Evolutionary conservation across 2,329 filamentous ascomycete species (phyloP).

Genomic region (Fusarium sp.): DNA sequence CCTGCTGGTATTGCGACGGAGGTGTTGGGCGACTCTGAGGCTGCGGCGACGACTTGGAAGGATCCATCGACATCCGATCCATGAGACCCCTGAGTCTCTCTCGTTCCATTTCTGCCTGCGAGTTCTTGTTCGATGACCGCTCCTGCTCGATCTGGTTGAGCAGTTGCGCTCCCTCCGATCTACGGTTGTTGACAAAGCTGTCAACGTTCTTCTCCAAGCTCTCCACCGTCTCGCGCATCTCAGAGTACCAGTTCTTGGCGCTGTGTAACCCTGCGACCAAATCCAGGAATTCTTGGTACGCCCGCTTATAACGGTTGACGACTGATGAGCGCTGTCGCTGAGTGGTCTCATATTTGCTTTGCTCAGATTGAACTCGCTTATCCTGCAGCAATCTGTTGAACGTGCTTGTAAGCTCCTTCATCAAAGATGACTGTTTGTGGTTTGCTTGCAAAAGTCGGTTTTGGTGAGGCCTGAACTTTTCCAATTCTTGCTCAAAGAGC

Average conservation of each 20-base stretch:
- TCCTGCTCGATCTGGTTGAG: slow-evolving; percentile 88
- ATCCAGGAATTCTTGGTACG: slow-evolving; percentile 93
- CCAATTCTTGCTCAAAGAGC: slow-evolving; percentile 94
- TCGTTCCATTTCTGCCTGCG: slow-evolving; percentile 84
- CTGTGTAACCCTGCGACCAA: slow-evolving; percentile 86
- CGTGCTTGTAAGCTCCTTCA: slow-evolving; percentile 91
- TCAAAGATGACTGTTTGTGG: slow-evolving; percentile 92
- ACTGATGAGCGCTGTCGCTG: slow-evolving; percentile 85
- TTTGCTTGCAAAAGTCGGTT: slow-evolving; percentile 91
- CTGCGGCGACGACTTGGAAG: slow-evolving; percentile 55
- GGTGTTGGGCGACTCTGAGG: slow-evolving; percentile 55
- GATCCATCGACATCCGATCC: slow-evolving; percentile 95
- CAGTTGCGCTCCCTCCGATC: slow-evolving; percentile 90
- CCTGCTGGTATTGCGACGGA: slow-evolving; percentile 38
- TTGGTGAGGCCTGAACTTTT: slow-evolving; percentile 95
- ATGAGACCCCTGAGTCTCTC: slow-evolving; percentile 89
- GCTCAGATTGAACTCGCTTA: slow-evolving; percentile 91
- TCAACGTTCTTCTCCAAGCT: slow-evolving; percentile 96
- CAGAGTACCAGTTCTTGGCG: slow-evolving; percentile 92
- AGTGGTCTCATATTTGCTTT: slow-evolving; percentile 93
- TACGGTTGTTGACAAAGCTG: slow-evolving; percentile 93
- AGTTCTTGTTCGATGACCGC: slow-evolving; percentile 70
- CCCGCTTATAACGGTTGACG: slow-evolving; percentile 87
- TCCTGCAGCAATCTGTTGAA: slow-evolving; percentile 93
- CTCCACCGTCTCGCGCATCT: slow-evolving; percentile 95